A percentile compares a stretch with the other conserved stretches of the same genome.
Evolutionary conservation across 306 rosid species (phyloP).

Genomic region (Dicorynia guianensis): DNA sequence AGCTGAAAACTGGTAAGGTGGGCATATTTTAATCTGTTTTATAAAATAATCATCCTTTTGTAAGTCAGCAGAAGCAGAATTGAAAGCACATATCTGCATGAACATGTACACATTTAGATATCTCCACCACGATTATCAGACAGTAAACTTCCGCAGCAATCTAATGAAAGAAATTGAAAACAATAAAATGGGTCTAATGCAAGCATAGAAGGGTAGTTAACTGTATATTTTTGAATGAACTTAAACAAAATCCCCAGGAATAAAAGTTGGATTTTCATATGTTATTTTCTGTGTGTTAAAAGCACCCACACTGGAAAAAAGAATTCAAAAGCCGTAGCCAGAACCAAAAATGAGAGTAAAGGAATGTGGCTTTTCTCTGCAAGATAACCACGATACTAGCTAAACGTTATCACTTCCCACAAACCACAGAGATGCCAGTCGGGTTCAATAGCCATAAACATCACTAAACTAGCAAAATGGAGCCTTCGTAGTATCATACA

Average conservation of each 20-base stretch:
- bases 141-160: background rate
- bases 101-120: background rate
- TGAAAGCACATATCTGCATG: constrained; percentile 32
- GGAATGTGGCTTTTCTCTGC: background rate
- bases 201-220: too few relatives aligned
- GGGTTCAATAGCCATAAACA: background rate
- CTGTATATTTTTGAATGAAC: too few relatives aligned
- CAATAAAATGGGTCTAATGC: too few relatives aligned
- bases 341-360: too few relatives aligned
- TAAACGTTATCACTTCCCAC: too few relatives aligned
- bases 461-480: constrained; percentile 3
- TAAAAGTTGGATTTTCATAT: too few relatives aligned
- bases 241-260: too few relatives aligned
- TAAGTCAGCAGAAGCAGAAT: constrained; percentile 45
- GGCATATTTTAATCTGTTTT: constrained; percentile 23
- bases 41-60: constrained; percentile 46
- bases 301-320: too few relatives aligned
- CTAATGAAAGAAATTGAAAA: too few relatives aligned
- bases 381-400: too few relatives aligned
- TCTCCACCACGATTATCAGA: background rate
- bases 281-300: too few relatives aligned
- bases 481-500: background rate
- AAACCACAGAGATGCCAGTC: background rate
- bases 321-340: too few relatives aligned
- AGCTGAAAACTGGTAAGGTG: constrained; percentile 15